Evolutionary conservation across 2,329 filamentous ascomycete genomes (phyloP), one percentile per base, ranked within the genome.

Genomic region (Nothophoma quercina): DNA sequence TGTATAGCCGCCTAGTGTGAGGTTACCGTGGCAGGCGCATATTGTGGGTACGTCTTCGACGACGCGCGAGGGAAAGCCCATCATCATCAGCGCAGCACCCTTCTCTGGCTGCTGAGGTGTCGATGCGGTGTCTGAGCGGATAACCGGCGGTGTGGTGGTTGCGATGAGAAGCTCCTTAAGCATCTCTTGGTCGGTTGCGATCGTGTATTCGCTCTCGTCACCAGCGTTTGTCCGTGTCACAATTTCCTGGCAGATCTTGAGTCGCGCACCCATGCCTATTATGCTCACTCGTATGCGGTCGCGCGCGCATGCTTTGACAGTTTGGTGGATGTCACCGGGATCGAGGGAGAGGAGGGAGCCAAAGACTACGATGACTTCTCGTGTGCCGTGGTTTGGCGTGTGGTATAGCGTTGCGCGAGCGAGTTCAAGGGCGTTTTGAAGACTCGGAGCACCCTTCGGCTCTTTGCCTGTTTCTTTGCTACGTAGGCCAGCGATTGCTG

Each of bases 401-500:
- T 98, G 91, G 67, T 90, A 97, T n/a, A 99, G 80, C 28, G 89
- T 88, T 45, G 92, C 95, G 47, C 95, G 85, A 55, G 91, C 91
- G 90, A 99, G 96, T 75, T 99, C 93, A 42, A 99, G 82, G 4
- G 93, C 93, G 74, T 99, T 99, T 75, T 99, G 95, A 58, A 99
- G 74, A 74, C 76, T 79, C 1, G 79, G 78, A 30, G 78, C 77
- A 18, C 79, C 79, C 55, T 79, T 80, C 0, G 79, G 79, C 51
- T 81, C 79, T 21, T 75, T 77, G 84, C 12, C 89, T 85, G 68
- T 93, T 86, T 67, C 84, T 79, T 66, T 86, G 76, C 59, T 67
- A 8, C 84, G 83, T 62, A 93, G 80, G 1, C 78, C 82, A 68
- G 88, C 83, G 53, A 99, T 82, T 44, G 87, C 88, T 59, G 88